Conservation (phyloP, 306 rosid genomes). For the Trifolium subterraneum region DNA sequence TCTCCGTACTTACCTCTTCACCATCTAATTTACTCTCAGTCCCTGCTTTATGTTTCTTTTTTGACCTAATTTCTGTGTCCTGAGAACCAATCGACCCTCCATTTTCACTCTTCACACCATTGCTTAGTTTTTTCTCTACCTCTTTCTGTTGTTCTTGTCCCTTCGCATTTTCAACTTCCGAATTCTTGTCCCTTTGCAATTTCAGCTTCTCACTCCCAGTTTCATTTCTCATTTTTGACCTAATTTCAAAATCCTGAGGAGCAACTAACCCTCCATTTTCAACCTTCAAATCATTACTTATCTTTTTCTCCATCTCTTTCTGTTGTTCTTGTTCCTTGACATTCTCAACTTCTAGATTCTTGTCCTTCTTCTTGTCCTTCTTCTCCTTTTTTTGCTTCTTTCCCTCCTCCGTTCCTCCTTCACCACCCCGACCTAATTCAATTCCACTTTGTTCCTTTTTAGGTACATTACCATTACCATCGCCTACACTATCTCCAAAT, state of each 20-base stretch:
- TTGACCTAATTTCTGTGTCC: background rate
- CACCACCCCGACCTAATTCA: background rate
- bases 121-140: background rate
- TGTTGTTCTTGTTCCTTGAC: background rate
- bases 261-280: background rate
- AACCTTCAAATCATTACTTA: background rate
- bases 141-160: conserved; percentile 15
- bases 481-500: conserved; percentile 3
- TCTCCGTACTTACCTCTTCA: background rate
- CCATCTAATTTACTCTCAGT: background rate
- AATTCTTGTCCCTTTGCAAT: background rate
- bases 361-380: background rate
- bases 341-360: background rate
- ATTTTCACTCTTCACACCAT: background rate
- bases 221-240: background rate
- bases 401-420: conserved; percentile 20
- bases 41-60: conserved; percentile 6
- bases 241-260: background rate
- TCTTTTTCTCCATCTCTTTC: background rate
- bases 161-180: conserved; percentile 18
- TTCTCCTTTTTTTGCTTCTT: conserved; percentile 10
- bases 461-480: no score
- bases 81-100: background rate
- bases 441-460: conserved; percentile 8
- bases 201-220: background rate